Conservation (phyloP, 768 basidiomycete genomes). For the Pleurotus djamor region DNA sequence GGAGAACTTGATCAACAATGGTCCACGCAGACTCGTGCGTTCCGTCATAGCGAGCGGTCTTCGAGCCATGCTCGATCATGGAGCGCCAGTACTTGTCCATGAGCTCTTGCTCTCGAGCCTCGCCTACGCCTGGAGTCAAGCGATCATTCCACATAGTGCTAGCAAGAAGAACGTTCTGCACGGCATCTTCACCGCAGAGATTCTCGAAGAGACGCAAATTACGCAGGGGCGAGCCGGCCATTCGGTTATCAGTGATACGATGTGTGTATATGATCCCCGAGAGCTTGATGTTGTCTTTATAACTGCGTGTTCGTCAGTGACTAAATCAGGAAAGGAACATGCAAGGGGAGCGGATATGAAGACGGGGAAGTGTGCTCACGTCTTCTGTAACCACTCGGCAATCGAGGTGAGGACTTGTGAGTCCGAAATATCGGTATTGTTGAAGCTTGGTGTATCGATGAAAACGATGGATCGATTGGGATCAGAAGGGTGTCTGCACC, state of each 20-base stretch:
- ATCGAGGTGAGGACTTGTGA: slow-evolving; percentile 20
- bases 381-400: slow-evolving; percentile 19
- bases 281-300: slow-evolving; percentile 18
- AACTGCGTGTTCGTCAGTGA: neutral
- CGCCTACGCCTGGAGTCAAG: slow-evolving; percentile 27
- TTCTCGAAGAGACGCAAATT: slow-evolving; percentile 42
- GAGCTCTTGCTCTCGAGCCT: slow-evolving; percentile 33
- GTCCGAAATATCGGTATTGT: slow-evolving; percentile 21
- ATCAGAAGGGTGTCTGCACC: slow-evolving; percentile 10
- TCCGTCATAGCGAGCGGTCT: slow-evolving; percentile 29
- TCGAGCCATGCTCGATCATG: slow-evolving; percentile 38
- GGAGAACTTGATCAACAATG: slow-evolving; percentile 29
- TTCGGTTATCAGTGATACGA: slow-evolving; percentile 28
- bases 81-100: slow-evolving; percentile 37
- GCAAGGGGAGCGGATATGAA: neutral
- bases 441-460: slow-evolving; percentile 24
- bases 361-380: slow-evolving; percentile 12
- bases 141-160: slow-evolving; percentile 11
- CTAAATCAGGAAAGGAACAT: neutral
- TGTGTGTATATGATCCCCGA: slow-evolving; percentile 37
- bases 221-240: slow-evolving; percentile 30
- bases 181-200: slow-evolving; percentile 26
- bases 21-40: slow-evolving; percentile 31
- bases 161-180: neutral
- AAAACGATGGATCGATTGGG: slow-evolving; percentile 15